These are phyloP conservation scores for Mycena leptocephala DNA, from an alignment of 768 basidiomycete species.

Conservation along the genomic window DNA sequence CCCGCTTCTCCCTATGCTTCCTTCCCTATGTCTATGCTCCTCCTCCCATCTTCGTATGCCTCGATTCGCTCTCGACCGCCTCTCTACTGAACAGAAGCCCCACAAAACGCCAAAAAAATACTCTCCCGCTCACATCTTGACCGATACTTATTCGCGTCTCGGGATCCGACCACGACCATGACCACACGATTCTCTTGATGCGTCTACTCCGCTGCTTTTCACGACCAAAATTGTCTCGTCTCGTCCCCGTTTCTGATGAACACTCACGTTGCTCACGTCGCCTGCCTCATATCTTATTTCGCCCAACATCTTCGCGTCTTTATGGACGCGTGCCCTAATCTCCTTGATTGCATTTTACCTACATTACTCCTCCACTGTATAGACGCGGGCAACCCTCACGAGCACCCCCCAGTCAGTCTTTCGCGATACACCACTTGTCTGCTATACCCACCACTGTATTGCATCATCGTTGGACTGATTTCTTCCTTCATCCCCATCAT, in stretches of 20 bases:
- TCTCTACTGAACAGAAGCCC: too few species aligned
- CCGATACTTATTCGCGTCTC: slow-evolving; percentile 33
- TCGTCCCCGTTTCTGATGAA: slow-evolving; percentile 55
- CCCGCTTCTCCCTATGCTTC: slow-evolving; percentile 12
- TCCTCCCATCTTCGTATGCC: slow-evolving; percentile 1
- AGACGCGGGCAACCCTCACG: slow-evolving; percentile 33
- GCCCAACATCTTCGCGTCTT: slow-evolving; percentile 42
- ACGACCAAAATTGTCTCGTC: slow-evolving; percentile 66
- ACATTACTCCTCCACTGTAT: slow-evolving; percentile 29
- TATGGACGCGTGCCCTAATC: slow-evolving; percentile 32
- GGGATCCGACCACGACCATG: slow-evolving; percentile 35
- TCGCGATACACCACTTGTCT: slow-evolving; percentile 51
- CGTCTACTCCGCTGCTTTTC: slow-evolving; percentile 74
- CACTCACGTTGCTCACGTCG: slow-evolving; percentile 61
- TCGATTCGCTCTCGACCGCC: not conserved
- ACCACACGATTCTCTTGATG: slow-evolving; percentile 39
- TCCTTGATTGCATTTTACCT: slow-evolving; percentile 36
- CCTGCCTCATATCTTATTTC: slow-evolving; percentile 53
- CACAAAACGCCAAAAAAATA: slow-evolving; percentile 33
- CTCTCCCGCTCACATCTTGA: slow-evolving; percentile 36
- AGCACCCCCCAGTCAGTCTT: slow-evolving; percentile 47
- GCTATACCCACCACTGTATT: slow-evolving; percentile 46
- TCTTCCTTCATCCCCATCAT: slow-evolving; percentile 35
- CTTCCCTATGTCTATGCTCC: slow-evolving; percentile 11
- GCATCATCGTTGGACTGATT: slow-evolving; percentile 51